Base-by-base conservation (phyloP, 164 flowering plant species). In the Aristolochia californica region DNA sequence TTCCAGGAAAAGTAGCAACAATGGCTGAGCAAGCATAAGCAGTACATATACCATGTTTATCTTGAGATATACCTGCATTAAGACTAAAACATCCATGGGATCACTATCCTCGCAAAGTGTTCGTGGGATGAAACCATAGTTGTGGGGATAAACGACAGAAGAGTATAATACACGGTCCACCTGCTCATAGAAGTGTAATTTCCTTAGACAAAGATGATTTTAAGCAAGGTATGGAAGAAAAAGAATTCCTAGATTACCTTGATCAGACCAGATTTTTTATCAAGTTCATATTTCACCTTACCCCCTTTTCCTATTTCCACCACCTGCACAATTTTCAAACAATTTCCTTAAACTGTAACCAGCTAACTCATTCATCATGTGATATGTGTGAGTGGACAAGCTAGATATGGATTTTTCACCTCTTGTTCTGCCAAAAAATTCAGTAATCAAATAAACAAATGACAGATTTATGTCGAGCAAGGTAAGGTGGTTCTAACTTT, bases 251-350 rank as follows among this genome's bases (percentile, higher is more conserved):
- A 12, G 28, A 60, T n/a, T 68, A 85, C 97, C 93, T 82, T 90
- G 74, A 90, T 87, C 16, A 90, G 72, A 23, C 97, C 97, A 62
- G 93, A 71, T 58, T 77, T 87, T 58, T 90, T 90, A 83, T 90
- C 97, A 68, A 90, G 91, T 66, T 90, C 97, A 72, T 90, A 90
- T 67, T 90, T 90, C 79, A 90, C 95, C 74, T 90, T 90, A 74
- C 97, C 85, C 52, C 97, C 97, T 70, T 80, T 90, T 21, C 77
- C 68, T 22, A 90, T 90, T 65, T 90, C 95, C 50, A 90, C 74
- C 30, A 90, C 97, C 97, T 90, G 83, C 57, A 68, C n/a, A 24
- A 61, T 63, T 53, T 34, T 38, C 18, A 23, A 16, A 10, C 27
- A 15, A 17, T 57, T 11, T 57, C 13, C 25, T 23, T 5, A 16